Conservation (phyloP, 495 filamentous ascomycete genomes). For the Cenococcum geophilum region DNA sequence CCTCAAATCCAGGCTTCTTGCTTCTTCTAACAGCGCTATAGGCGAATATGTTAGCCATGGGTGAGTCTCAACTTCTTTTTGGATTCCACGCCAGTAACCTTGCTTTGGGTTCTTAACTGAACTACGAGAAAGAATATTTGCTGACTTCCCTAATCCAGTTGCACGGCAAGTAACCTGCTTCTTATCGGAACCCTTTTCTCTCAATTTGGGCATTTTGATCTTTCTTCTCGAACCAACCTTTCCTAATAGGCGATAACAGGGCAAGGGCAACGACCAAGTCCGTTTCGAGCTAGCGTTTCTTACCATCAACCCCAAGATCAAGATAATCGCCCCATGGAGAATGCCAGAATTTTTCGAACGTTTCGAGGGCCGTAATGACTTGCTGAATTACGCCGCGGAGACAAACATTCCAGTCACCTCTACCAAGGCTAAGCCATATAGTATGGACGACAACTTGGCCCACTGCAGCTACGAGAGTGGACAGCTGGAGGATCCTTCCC, state of each 20-base stretch:
- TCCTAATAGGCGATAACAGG: neutral
- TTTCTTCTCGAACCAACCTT: neutral
- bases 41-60: slow-evolving; percentile 7
- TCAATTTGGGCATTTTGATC: neutral
- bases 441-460: slow-evolving; percentile 14
- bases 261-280: slow-evolving; percentile 18
- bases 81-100: neutral
- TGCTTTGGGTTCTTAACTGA: neutral
- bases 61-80: neutral
- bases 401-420: slow-evolving; percentile 1
- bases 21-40: neutral
- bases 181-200: neutral
- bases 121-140: neutral
- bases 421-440: slow-evolving; percentile 11
- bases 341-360: slow-evolving; percentile 8
- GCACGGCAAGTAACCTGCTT: neutral
- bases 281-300: slow-evolving; percentile 14
- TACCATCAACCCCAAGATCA: slow-evolving; percentile 6
- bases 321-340: slow-evolving; percentile 12
- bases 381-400: slow-evolving; percentile 8
- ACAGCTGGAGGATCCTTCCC: slow-evolving; percentile 6
- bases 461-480: slow-evolving; percentile 15
- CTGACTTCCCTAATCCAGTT: neutral
- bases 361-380: slow-evolving; percentile 6
- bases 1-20: slow-evolving; percentile 4